These are phyloP conservation scores for Pelargonium australe DNA, from an alignment of 441 rosid species.

Conservation along the genomic window DNA sequence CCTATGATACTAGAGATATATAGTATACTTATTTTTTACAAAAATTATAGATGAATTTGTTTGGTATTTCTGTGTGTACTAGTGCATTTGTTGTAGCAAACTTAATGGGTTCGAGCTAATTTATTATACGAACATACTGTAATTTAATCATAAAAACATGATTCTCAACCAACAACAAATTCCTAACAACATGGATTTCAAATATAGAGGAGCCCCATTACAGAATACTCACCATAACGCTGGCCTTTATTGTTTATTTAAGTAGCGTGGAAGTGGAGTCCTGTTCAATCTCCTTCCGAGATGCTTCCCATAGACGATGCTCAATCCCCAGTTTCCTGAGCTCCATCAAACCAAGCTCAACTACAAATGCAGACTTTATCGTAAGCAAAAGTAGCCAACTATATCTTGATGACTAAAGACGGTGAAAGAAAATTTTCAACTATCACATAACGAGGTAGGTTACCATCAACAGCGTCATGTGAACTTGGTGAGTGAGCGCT, in stretches of 20 bases:
- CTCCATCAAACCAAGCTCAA: constrained; percentile 77
- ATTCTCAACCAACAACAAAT: too few relatives aligned
- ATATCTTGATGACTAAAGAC: background rate
- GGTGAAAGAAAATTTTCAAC: background rate
- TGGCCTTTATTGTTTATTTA: background rate
- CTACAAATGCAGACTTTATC: constrained; percentile 26
- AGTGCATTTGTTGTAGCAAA: too few relatives aligned
- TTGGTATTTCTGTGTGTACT: too few relatives aligned
- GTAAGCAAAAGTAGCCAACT: background rate
- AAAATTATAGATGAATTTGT: too few relatives aligned
- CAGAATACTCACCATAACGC: background rate
- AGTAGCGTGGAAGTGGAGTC: constrained; percentile 16
- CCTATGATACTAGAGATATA: too few relatives aligned
- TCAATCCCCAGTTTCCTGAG: constrained; percentile 86
- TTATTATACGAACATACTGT: too few relatives aligned
- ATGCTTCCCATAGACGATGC: constrained; percentile 93
- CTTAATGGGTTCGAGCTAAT: too few relatives aligned
- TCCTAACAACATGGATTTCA: background rate
- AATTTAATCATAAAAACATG: too few relatives aligned
- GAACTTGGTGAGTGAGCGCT: constrained; percentile 62
- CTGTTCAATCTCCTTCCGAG: constrained; percentile 64
- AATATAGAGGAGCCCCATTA: background rate
- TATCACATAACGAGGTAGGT: background rate
- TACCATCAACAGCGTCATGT: constrained; percentile 88
- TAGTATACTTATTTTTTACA: too few relatives aligned